These are phyloP conservation scores for Jaltomata sinuosa DNA, from an alignment of 257 asterid species.

Conservation along the genomic window DNA sequence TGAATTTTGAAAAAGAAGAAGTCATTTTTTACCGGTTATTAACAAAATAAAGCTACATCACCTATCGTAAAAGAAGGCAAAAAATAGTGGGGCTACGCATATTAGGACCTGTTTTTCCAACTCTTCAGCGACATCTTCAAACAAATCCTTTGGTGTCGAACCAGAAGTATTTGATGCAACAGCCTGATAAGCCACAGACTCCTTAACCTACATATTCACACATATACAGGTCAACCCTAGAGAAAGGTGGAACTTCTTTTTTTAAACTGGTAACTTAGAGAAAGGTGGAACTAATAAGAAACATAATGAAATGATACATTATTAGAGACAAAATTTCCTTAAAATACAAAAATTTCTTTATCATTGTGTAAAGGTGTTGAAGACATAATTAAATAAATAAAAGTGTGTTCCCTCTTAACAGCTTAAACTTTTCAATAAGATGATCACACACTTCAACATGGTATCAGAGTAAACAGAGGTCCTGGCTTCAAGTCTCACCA, in stretches of 20 bases:
- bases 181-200: conserved; percentile 68
- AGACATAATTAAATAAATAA: background rate
- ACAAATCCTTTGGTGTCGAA: conserved; percentile 90
- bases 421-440: background rate
- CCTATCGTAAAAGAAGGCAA: background rate
- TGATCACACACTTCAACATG: background rate
- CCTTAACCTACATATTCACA: conserved; percentile 54
- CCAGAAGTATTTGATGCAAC: conserved; percentile 79
- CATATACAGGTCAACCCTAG: background rate
- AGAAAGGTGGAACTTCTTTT: background rate
- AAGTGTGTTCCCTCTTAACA: background rate
- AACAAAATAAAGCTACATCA: background rate
- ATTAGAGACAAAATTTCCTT: background rate
- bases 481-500: background rate
- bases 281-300: background rate
- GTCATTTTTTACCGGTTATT: background rate
- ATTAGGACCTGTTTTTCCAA: conserved; percentile 66
- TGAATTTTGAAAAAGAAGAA: background rate
- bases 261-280: no score
- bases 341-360: background rate
- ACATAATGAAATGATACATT: background rate
- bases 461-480: background rate
- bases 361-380: background rate
- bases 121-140: conserved; percentile 79
- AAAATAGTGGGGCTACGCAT: background rate